Evolutionary conservation across 1,284 basidiomycete genomes (phyloP), one percentile per base, ranked within the genome.

Genomic region (Wallemia hederae): DNA sequence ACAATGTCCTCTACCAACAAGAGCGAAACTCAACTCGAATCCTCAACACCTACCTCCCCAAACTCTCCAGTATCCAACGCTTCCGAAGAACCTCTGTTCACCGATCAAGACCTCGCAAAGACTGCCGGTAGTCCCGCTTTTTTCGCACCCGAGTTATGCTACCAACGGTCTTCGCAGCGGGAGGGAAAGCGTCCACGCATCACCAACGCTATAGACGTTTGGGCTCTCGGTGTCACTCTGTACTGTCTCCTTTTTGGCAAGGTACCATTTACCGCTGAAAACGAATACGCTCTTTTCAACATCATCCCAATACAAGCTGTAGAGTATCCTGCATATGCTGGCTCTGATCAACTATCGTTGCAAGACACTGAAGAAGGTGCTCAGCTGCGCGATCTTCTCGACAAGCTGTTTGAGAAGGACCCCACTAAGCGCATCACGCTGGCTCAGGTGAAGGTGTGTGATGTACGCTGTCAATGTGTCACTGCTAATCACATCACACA

Each of bases 71-170:
- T 55, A 59, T 1, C 3, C 58, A 24, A 14, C 19, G 26, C 58
- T 55, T 9, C 62, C 34, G 31, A 59, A 17, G 39, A 49, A 22
- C 39, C 39, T n/a, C 63, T 84, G 55, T 75, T 84, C 63, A 85
- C 92, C 69, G 88, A 92, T 67, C 80, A 83, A 26, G 88, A 88
- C 66, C 75, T 96, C 11, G 83, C 83, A 27, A 89, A 88, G 72
- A 85, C 89, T n/a, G 90, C 89, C 0, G 92, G 94, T 24, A 92
- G 86, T 5, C 94, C 94, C 0, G 83, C 88, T n/a, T 98, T 97
- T 74, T 83, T 96, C 61, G 92, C 94, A 2, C 94, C 92, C 14
- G 92, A 99, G 72, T 81, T 97, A 64, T 82, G 94, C 59, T 82
- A 77, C 66, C 64, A 65, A 59, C 65, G 66, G 0, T 66, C 66